Evolutionary conservation across 2,329 filamentous ascomycete species (phyloP).

Genomic region (Verticillium tricorpus): DNA sequence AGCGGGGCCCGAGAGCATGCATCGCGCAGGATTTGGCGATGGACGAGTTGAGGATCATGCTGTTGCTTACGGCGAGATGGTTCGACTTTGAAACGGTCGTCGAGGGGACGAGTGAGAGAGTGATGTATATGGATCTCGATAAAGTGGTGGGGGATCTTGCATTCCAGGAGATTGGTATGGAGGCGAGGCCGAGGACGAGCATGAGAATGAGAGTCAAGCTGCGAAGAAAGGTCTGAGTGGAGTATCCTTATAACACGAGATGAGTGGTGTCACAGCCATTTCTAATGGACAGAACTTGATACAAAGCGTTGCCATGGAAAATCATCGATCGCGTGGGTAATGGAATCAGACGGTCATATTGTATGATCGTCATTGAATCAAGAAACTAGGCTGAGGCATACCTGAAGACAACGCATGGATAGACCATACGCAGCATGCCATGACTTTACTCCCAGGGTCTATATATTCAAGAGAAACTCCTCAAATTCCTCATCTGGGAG

Average conservation of each 20-base stretch:
- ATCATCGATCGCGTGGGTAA: no score
- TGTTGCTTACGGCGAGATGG: constrained; percentile 14
- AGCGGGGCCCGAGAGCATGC: constrained; percentile 28
- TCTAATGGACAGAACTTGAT: no score
- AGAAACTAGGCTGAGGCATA: no score
- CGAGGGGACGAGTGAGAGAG: constrained; percentile 12
- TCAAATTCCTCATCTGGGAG: constrained; percentile 18
- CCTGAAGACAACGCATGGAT: no score
- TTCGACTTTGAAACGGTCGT: constrained; percentile 20
- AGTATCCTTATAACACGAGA: no score
- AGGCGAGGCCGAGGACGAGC: constrained; percentile 10
- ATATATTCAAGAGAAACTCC: constrained; percentile 16
- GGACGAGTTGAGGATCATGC: constrained; percentile 22
- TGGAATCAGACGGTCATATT: no score
- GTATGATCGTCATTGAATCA: no score
- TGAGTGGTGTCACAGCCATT: no score
- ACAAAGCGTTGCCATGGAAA: no score
- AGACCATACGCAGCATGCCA: no score
- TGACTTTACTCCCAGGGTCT: neutral
- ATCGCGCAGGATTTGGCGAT: constrained; percentile 29
- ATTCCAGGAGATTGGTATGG: constrained; percentile 13
- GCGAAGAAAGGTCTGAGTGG: no score
- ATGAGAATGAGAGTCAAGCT: constrained; percentile 10
- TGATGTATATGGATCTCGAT: constrained; percentile 19
- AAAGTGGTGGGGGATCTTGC: constrained; percentile 16